Base-by-base conservation (phyloP, 2,329 filamentous ascomycete species). In the Pyrenophora graminea region DNA sequence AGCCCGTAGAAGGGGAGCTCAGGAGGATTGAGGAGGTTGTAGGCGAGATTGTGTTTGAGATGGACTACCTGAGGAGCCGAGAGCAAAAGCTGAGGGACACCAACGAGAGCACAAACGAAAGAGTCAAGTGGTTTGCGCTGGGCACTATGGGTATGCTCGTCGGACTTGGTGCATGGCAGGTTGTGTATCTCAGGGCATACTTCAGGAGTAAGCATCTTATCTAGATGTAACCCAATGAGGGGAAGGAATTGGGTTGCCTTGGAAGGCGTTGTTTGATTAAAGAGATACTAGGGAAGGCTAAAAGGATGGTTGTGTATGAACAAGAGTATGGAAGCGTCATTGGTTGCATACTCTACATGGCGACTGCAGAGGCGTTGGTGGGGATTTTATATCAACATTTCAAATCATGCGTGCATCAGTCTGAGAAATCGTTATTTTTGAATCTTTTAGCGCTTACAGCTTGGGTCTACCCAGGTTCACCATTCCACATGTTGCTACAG, bases 81-180 rank as follows among this genome's bases (percentile, higher is more conserved):
- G 94, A 99, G 82, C 91, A 96, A 84, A 96, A 91, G 81, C 83
- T 99, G 66, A 84, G 94, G 74, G 93, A 99, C 79, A 99, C 94
- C 64, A 99, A 99, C 77, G 94, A 99, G 87, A 97, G 93, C 82
- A 99, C 94, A 62, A 99, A 99, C 79, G 94, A 89, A 78, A 85
- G 94, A 53, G 94, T 99, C 69, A 99, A 97, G 82, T 97, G 91
- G 91, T 99, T 99, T 77, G 93, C 93, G 41, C 86, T 97, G 73
- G 85, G 87, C 61, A 97, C 93, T 23, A 97, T 96, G 79, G 88
- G 91, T 56, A 87, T 97, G 81, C 79, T 99, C 64, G 81, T 97
- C 62, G 90, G 85, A 30, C 80, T 99, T 65, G 96, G 94, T 75
- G 91, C 80, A 36, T 99, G 94, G 94, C 94, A 99, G 85, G 90